Percentiles rank a stretch among this genome's conserved stretches.
phyloP scores from a whole-genome alignment of 441 rosid species.

The Mallotus japonicus region DNA sequence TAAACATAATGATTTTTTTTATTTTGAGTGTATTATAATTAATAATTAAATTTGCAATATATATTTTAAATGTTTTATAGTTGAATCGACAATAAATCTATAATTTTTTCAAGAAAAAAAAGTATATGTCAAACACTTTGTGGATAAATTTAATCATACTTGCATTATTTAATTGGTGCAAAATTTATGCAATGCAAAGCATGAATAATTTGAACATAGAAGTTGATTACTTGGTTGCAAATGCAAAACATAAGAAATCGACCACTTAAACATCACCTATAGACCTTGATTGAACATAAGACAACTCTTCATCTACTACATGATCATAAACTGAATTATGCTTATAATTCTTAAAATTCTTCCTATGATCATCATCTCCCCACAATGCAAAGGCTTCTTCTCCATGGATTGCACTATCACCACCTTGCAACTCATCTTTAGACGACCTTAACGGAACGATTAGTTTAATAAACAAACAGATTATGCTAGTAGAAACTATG shows the following conservation, averaged over 20 bases:
- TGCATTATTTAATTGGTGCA: neutral
- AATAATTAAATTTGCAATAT: too few species aligned
- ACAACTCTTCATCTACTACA: conserved; percentile 22
- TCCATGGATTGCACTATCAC: conserved; percentile 41
- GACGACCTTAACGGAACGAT: conserved; percentile 36
- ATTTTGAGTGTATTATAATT: too few species aligned
- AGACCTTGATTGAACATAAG: conserved; percentile 16
- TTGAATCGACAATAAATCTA: too few species aligned
- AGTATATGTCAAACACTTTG: too few species aligned
- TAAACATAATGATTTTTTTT: too few species aligned
- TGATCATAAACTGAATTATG: conserved; percentile 30
- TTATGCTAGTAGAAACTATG: conserved; percentile 38
- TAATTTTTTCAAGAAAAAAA: too few species aligned
- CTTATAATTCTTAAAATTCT: conserved; percentile 19
- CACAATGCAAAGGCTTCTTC: conserved; percentile 34
- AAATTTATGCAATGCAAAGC: too few species aligned
- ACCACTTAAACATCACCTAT: conserved; percentile 25
- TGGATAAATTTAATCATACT: neutral
- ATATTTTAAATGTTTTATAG: too few species aligned
- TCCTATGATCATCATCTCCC: conserved; percentile 24
- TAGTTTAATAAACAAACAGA: conserved; percentile 34
- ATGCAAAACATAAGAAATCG: neutral
- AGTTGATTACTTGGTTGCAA: neutral
- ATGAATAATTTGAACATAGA: too few species aligned
- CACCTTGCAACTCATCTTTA: conserved; percentile 27